Conservation (phyloP, 208 protist genomes). For the Trypanosoma melophagium region DNA sequence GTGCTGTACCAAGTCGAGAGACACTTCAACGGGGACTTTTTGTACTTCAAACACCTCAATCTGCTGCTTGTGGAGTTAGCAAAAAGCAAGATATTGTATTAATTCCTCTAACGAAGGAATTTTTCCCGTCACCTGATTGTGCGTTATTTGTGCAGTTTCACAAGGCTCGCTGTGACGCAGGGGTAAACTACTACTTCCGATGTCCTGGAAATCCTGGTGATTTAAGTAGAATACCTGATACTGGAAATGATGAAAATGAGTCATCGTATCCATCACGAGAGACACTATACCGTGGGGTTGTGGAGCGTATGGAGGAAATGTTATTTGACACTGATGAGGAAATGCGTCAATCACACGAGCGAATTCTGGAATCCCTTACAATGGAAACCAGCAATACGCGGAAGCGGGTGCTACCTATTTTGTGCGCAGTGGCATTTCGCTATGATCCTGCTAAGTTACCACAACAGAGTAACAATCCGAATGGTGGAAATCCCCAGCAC, state of each 20-base stretch:
- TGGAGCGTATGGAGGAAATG: constrained; percentile 73
- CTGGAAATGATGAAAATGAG: constrained; percentile 34
- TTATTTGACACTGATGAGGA: constrained; percentile 85
- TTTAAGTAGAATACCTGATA: constrained; percentile 68
- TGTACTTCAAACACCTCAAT: constrained; percentile 33
- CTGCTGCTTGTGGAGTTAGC: not conserved
- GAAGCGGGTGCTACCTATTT: constrained; percentile 68
- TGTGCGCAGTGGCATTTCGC: constrained; percentile 82
- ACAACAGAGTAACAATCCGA: not conserved
- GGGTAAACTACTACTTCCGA: constrained; percentile 86
- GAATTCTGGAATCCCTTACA: constrained; percentile 24
- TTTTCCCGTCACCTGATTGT: constrained; percentile 75
- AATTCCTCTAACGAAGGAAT: constrained; percentile 77
- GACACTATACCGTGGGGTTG: constrained; percentile 70
- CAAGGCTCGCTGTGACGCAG: constrained; percentile 71
- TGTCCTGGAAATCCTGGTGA: constrained; percentile 70
- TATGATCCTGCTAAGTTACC: constrained; percentile 41
- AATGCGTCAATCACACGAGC: constrained; percentile 68
- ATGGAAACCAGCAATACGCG: constrained; percentile 37
- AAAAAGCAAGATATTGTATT: constrained; percentile 66
- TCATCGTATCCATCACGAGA: constrained; percentile 71
- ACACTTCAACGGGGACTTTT: constrained; percentile 60
- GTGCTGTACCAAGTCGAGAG: constrained; percentile 72
- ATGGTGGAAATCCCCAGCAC: constrained; percentile 2
- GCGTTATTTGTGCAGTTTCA: constrained; percentile 84